Base-by-base conservation (phyloP, 441 rosid species). In the Euphorbia celastroides region DNA sequence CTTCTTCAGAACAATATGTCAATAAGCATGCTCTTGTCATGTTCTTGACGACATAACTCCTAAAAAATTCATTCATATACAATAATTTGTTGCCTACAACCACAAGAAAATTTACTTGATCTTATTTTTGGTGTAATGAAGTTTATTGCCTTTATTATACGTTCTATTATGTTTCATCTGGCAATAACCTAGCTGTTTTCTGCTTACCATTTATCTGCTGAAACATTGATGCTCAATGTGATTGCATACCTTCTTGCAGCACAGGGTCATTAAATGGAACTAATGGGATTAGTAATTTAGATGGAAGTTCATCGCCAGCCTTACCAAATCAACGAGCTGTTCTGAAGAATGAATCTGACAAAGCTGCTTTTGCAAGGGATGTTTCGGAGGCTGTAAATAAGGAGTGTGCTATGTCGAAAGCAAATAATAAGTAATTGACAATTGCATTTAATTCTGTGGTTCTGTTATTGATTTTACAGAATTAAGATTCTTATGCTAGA, bases 351-450 rank as follows among this genome's bases (percentile, higher is more conserved):
- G 87, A 79, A 54, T 22, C 69, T 55, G 84, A 82, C 51, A 84
- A 79, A 74, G 72, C 57, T 68, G 62, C 87, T 62, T 57, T 75
- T 60, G 70, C 81, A 64, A 81, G 84, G 68, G 87, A 82, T 60
- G 58, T 57, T 52, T 46, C 70, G 20, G 70, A 79, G 55, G 76
- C 80, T 36, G 54, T 78, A 65, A 80, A 61, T 59, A 82, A 82
- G 74, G 86, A 84, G 70, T 77, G 77, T 12, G 64, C 75, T 69
- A 10, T 78, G 20, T 67, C 80, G 22, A 84, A 75, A 78, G 78
- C 63, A 65, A 79, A 76, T 54, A 76, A 78, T 70, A 82, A 76
- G 89, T 84, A 82, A 69, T 85, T 80, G 12, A n/a, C 44, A 9
- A 55, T 72, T 60, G 28, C 38, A 32, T 44, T 64, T 34, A 58